Conservation (phyloP, 192 early-diverging fungal genomes). For the Linnemannia exigua region DNA sequence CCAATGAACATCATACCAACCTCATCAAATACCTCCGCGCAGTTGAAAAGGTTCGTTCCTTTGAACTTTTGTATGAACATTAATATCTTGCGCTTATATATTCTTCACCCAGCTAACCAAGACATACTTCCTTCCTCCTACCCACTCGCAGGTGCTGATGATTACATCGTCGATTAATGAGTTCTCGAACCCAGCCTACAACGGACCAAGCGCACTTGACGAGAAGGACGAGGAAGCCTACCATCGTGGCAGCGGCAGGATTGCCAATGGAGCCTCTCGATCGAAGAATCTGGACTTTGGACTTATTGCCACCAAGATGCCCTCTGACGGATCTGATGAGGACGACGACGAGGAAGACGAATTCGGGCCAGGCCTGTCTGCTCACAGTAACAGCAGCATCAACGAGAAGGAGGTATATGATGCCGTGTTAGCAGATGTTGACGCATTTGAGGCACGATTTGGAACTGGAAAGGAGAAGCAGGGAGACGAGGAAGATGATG, state of each 20-base stretch:
- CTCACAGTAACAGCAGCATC: not conserved
- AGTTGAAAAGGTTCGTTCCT: constrained; percentile 56
- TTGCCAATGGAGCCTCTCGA: constrained; percentile 23
- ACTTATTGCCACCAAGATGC: constrained; percentile 18
- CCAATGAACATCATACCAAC: constrained; percentile 53
- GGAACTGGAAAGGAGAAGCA: not conserved
- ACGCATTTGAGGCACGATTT: not conserved
- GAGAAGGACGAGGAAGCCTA: not conserved
- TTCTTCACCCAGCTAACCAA: not conserved
- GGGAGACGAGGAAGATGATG: not conserved
- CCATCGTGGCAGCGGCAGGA: not conserved
- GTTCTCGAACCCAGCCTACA: constrained; percentile 49
- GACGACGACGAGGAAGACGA: not conserved
- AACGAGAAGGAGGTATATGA: not conserved
- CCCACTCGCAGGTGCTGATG: constrained; percentile 34
- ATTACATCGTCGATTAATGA: constrained; percentile 53
- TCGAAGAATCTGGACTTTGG: constrained; percentile 21
- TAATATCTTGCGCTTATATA: not conserved
- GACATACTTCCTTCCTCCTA: not conserved
- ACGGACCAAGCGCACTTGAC: constrained; percentile 45
- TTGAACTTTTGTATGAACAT: not conserved
- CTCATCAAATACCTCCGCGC: constrained; percentile 60
- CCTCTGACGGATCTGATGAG: not conserved
- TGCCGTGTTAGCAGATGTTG: not conserved
- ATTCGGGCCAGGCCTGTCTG: not conserved